phyloP scores from a whole-genome alignment of 2,329 filamentous ascomycete genomes.

The Ophiostoma australiae region DNA sequence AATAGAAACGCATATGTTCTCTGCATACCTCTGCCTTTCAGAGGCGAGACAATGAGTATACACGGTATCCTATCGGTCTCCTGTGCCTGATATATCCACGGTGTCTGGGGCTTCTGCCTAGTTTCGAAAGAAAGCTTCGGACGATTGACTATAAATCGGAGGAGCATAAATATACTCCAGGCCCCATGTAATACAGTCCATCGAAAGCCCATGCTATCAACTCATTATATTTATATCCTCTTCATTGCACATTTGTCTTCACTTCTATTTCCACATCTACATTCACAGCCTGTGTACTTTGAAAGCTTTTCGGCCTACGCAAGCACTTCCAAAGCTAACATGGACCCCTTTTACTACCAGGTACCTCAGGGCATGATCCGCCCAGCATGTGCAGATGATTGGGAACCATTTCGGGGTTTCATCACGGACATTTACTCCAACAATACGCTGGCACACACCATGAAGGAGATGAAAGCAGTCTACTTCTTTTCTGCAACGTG shows the following conservation, averaged over 20 bases:
- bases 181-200: not conserved
- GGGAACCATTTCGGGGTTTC: constrained; percentile 33
- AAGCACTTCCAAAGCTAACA: constrained; percentile 5
- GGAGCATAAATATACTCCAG: not conserved
- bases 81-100: not conserved
- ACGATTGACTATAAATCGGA: not conserved
- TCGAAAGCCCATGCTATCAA: not conserved
- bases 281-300: too few relatives aligned
- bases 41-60: not conserved
- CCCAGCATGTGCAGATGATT: constrained; percentile 33
- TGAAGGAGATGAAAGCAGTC: constrained; percentile 34
- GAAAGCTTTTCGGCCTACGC: not conserved
- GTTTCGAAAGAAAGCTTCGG: not conserved
- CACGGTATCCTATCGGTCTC: not conserved
- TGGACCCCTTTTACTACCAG: constrained; percentile 2
- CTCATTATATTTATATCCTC: not conserved
- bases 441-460: constrained; percentile 38
- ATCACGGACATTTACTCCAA: constrained; percentile 33
- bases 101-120: not conserved
- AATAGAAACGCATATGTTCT: not conserved
- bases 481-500: constrained; percentile 35
- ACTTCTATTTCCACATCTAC: not conserved
- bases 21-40: not conserved
- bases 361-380: constrained; percentile 20
- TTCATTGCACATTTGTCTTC: not conserved